Evolutionary conservation across 1,139 yeast genomes (phyloP).

Genomic region (Kluyveromyces marxianus): DNA sequence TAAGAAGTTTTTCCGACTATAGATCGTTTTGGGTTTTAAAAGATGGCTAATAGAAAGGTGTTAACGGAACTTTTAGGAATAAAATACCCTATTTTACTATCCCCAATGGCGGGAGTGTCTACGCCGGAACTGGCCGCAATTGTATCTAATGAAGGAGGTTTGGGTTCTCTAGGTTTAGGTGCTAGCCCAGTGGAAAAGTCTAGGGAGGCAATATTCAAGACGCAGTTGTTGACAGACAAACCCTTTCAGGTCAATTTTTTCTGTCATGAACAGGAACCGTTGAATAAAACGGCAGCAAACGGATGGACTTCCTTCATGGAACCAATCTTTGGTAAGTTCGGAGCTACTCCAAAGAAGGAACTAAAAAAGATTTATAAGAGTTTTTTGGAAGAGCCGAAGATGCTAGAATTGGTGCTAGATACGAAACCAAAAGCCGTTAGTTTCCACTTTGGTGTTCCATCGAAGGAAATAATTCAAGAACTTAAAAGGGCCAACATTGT

Average conservation of each 20-base stretch:
- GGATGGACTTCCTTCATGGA: slow-evolving; percentile 17
- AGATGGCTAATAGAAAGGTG: not conserved
- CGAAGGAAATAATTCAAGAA: slow-evolving; percentile 23
- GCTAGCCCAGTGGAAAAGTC: slow-evolving; percentile 9
- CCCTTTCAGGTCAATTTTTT: slow-evolving; percentile 36
- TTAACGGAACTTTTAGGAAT: slow-evolving; percentile 17
- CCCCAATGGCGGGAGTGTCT: slow-evolving; percentile 50
- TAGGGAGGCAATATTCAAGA: slow-evolving; percentile 1
- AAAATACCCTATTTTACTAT: slow-evolving; percentile 38
- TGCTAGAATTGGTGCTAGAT: slow-evolving; percentile 13
- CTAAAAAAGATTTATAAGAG: not conserved
- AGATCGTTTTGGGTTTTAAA: not conserved
- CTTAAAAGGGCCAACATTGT: slow-evolving; percentile 32
- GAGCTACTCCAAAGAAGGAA: slow-evolving; percentile 1
- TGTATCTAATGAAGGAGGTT: slow-evolving; percentile 36
- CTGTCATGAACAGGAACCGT: slow-evolving; percentile 31
- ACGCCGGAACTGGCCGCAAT: slow-evolving; percentile 37
- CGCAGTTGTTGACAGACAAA: slow-evolving; percentile 29
- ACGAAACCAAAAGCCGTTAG: slow-evolving; percentile 36
- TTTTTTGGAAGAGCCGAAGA: slow-evolving; percentile 8
- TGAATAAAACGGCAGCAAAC: slow-evolving; percentile 7
- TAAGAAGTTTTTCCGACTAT: too few species aligned
- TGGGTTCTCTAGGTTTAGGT: slow-evolving; percentile 35
- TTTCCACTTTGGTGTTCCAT: slow-evolving; percentile 45
- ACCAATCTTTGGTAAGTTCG: slow-evolving; percentile 8